These are phyloP conservation scores for Microdochium trichocladiopsis DNA, from an alignment of 2,329 filamentous ascomycete genomes.

Conservation along the genomic window DNA sequence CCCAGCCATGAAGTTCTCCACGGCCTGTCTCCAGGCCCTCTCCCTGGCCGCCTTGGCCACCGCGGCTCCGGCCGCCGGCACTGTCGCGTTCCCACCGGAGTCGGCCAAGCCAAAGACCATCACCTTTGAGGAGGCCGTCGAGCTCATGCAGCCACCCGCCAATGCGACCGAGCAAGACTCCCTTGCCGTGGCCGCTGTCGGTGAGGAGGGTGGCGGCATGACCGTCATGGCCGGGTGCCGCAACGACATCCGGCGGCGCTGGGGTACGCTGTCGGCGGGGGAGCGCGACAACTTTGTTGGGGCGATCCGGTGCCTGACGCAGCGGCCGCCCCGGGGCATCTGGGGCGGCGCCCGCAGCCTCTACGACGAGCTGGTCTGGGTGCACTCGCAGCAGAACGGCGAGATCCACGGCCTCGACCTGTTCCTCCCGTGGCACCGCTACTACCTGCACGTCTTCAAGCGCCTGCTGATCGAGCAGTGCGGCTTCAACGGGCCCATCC, in stretches of 20 bases:
- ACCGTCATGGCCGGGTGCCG: background rate
- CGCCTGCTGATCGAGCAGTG: background rate
- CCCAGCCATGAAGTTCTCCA: too few species aligned
- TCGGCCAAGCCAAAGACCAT: too few species aligned
- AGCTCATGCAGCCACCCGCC: too few species aligned
- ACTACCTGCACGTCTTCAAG: conserved; percentile 1
- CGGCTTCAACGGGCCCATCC: conserved; percentile 1
- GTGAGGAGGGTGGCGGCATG: background rate
- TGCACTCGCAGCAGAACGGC: background rate
- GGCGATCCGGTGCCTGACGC: background rate
- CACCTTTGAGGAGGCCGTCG: too few species aligned
- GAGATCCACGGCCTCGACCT: background rate
- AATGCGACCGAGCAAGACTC: too few species aligned
- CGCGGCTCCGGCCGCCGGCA: too few species aligned
- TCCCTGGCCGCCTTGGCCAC: too few species aligned
- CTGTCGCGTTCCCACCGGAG: too few species aligned
- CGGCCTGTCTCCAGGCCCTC: too few species aligned
- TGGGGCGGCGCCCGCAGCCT: conserved; percentile 3
- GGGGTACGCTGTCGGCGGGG: background rate
- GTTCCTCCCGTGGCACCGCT: conserved; percentile 2
- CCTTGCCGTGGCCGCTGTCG: too few species aligned
- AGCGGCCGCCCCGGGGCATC: background rate
- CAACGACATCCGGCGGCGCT: background rate
- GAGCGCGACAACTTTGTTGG: background rate
- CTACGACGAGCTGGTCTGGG: conserved; percentile 3